A percentile compares a stretch with the other conserved stretches of the same genome.
Conservation (phyloP, 805 yeast genomes). For the Starmerella stellata region DNA sequence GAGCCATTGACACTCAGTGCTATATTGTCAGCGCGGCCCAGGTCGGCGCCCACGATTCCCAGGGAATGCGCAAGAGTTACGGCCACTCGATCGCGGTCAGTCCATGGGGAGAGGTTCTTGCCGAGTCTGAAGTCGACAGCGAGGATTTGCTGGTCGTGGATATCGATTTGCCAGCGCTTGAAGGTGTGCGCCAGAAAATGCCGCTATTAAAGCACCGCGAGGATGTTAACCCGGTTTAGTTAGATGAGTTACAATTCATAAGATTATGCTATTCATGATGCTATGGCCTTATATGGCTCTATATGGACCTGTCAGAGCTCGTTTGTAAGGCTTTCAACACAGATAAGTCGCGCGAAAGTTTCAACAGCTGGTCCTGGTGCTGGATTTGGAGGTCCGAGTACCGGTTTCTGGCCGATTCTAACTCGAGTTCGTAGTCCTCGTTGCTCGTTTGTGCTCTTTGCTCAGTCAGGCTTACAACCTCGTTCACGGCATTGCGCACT, state of each 20-base stretch:
- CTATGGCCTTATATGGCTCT: no score
- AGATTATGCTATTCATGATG: no score
- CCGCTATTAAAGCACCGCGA: conserved; percentile 46
- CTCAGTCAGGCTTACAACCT: conserved; percentile 5
- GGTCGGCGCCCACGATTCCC: conserved; percentile 52
- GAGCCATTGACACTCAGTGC: conserved; percentile 79
- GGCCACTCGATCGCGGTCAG: conserved; percentile 79
- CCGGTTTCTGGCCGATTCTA: conserved; percentile 5
- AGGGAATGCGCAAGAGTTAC: conserved; percentile 55
- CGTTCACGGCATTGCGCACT: conserved; percentile 9
- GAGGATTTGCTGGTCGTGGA: conserved; percentile 65
- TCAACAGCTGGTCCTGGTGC: conserved; percentile 7
- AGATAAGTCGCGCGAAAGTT: conserved; percentile 3
- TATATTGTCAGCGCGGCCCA: conserved; percentile 84
- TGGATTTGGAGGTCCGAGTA: conserved; percentile 8
- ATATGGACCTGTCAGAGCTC: background rate
- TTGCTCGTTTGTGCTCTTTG: conserved; percentile 1
- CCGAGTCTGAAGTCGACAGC: conserved; percentile 63
- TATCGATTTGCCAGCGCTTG: conserved; percentile 41
- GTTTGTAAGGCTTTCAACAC: background rate
- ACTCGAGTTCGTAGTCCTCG: conserved; percentile 9
- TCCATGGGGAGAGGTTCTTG: conserved; percentile 74
- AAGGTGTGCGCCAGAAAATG: conserved; percentile 41
- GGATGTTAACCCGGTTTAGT: no score
- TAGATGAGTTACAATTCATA: no score